Base-by-base conservation (phyloP, 73 alveolate species). In the Loxodes magnus region DNA sequence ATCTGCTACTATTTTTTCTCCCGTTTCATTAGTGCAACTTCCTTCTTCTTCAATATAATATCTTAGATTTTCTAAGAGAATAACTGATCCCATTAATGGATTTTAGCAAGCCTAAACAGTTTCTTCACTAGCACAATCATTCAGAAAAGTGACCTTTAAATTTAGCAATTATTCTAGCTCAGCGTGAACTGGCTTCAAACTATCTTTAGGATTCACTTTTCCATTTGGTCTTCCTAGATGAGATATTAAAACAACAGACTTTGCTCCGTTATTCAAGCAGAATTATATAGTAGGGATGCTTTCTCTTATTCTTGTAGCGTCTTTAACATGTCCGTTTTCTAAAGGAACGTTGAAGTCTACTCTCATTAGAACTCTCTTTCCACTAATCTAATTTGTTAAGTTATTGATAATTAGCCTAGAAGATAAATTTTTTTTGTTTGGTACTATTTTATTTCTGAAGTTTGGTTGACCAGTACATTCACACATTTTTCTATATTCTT, bases 331-430 rank as follows among this genome's bases (percentile, higher is more conserved):
- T 37, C 48, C 37, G 21, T 88, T 87, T 28, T 72, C 91, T 24
- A 82, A 52, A 4, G 97, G 97, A 29, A 87, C 97, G 55, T 87
- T 87, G 92, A 78, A 83, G 73, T 87, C 97, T 26, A 73, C 95
- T 41, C 97, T 71, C 71, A 87, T 63, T 35, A 82, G 62, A 51
- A 87, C 71, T 63, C 95, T 71, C 77, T 84, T 63, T 51, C 69
- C 86, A 44, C 29, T 38, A 20, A 56, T 21, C 22, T 56, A n/a
- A n/a, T n/a, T n/a, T n/a, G n/a, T n/a, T n/a, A n/a, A n/a, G n/a
- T n/a, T n/a, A n/a, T n/a, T n/a, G n/a, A n/a, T n/a, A n/a, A n/a
- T n/a, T n/a, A n/a, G n/a, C n/a, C 56, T 51, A 80, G 37, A 4
- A 43, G 55, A 10, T 4, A 15, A 19, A 20, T 12, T 10, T 20